Evolutionary conservation across 148 eudicot genomes (phyloP), one percentile per base, ranked within the genome.

Genomic region (Camellia granthamiana): DNA sequence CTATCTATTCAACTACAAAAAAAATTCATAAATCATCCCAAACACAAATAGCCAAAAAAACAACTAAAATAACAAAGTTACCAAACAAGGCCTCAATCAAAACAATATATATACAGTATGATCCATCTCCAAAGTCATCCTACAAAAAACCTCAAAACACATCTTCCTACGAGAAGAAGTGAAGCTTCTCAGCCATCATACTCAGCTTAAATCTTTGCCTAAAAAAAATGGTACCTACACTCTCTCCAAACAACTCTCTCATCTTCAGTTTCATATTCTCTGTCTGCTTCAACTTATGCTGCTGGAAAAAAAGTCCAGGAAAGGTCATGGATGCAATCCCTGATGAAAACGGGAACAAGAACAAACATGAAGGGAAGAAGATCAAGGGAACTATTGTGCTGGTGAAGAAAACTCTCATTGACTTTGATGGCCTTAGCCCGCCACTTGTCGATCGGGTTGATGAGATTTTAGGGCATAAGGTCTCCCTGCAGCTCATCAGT

Each of bases 401-500:
- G 81, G 81, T 88, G 88, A 90, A 88, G 88, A 90, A 90, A 84
- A 86, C 84, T 42, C 82, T 83, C 0, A 11, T 89, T 74, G 92
- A 87, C 58, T 69, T 87, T 44, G 86, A 79, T 43, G 85, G 88
- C 79, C 67, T 81, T 12, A 65, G 8, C 1, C 84, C 85, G 1
- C 80, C 85, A n/a, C 18, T 82, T 10, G 52, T 66, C 16, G 92
- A 89, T 52, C 61, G 80, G 5, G 69, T 88, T 43, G 80, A 81
- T 77, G 92, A 87, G 79, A 41, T 84, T 10, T 46, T 69, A 9
- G 88, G 90, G 11, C 47, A 81, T 0, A 84, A 80, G 46, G 84
- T 90, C 63, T 88, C 86, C 5, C 71, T 90, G 65, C 92, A 88
- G 59, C 92, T 88, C 83, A 82, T 89, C 63, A 89, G 90, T 77